These are phyloP conservation scores for Cutaneotrichosporon daszewskae DNA, from an alignment of 1,284 basidiomycete species.

Conservation along the genomic window DNA sequence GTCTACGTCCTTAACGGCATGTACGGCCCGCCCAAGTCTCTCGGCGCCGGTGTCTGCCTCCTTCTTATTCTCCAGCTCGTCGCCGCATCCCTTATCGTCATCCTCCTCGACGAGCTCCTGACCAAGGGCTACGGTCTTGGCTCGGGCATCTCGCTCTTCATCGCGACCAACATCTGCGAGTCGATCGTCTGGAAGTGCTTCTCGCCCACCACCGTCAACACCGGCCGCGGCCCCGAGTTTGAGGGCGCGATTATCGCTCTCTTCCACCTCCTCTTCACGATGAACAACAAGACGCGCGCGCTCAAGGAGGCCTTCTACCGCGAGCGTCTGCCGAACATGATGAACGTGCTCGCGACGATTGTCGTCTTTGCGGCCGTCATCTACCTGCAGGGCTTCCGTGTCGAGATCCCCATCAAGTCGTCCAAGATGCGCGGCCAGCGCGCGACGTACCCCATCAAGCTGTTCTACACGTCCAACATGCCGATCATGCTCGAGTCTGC, in stretches of 20 bases:
- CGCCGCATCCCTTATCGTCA: slow-evolving; percentile 90
- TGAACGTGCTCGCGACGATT: slow-evolving; percentile 92
- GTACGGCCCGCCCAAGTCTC: slow-evolving; percentile 86
- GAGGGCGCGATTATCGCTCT: slow-evolving; percentile 93
- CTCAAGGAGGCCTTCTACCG: slow-evolving; percentile 98
- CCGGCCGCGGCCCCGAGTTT: slow-evolving; percentile 95
- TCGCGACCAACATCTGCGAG: slow-evolving; percentile 99
- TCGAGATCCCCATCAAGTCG: slow-evolving; percentile 97
- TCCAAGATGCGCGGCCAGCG: slow-evolving; percentile 93
- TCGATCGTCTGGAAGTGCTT: slow-evolving; percentile 99
- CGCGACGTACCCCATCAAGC: slow-evolving; percentile 91
- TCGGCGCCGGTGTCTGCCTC: slow-evolving; percentile 92
- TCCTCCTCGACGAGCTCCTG: slow-evolving; percentile 95
- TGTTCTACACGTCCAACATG: slow-evolving; percentile 99
- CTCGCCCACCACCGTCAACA: slow-evolving; percentile 96
- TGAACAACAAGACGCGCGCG: slow-evolving; percentile 96
- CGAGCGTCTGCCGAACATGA: slow-evolving; percentile 92
- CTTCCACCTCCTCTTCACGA: slow-evolving; percentile 97
- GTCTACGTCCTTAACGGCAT: slow-evolving; percentile 97
- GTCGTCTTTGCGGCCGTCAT: slow-evolving; percentile 91
- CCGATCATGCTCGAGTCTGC: slow-evolving; percentile 98
- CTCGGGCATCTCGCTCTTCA: slow-evolving; percentile 97
- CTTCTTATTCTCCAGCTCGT: slow-evolving; percentile 94
- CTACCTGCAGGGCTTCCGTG: slow-evolving; percentile 97
- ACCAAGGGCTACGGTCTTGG: slow-evolving; percentile 99